Evolutionary conservation across 108 stramenopile genomes (phyloP), one percentile per base, ranked within the genome.

Genomic region (Conticribra guillardii): DNA sequence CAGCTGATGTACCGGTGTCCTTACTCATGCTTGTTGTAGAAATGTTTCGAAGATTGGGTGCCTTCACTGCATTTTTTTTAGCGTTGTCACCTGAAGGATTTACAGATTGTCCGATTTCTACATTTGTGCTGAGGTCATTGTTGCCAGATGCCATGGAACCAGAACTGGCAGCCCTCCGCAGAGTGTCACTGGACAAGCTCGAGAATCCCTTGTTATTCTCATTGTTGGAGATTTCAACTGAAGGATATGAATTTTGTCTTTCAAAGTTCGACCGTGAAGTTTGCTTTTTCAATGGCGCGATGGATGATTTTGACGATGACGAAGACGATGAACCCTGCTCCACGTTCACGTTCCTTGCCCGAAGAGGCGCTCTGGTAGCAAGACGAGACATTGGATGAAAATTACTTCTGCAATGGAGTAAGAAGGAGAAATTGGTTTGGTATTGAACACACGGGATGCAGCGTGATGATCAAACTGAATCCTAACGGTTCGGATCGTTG

Each of bases 121-220:
- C 71, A 47, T 53, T 50, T 17, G 55, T 64, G 31, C 63, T 73
- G 0, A 56, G 18, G 26, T 46, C 23, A 31, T 52, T 29, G 46
- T 64, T 70, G 31, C 37, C 37, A 5, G 37, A 41, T 41, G 37
- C 37, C 37, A 41, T 41, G 5, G 37, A 41, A 9, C 37, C 37
- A 41, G 37, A 41, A 41, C 49, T 61, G 4, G 69, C 30, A 9
- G 59, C 69, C 21, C 64, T 57, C 32, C 77, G 49, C 34, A 79
- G 55, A 1, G 69, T 63, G 29, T 79, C 69, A 22, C 69, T 79
- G 19, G 77, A 79, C 64, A 79, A 34, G 29, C 77, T 79, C 45
- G 63, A 52, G 59, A 79, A 55, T 18, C 57, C 77, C 69, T 69
- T 79, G 51, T 79, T 79, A 27, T 58, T 65, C 27, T 74, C 73